Percentiles rank a stretch among this genome's conserved stretches.
Conservation (phyloP, 345 rosid species). For the thale cress (Arabidopsis thaliana) region TAIR10.1 NC_003070.9:9228001-9228500, state of each 20-base stretch:
- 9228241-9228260: conserved; percentile 13
- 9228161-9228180: not conserved
- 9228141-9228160: not conserved
- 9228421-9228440: conserved; percentile 66
- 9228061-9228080: not conserved
- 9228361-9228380: conserved; percentile 81
- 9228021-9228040: too few species aligned
- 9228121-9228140: not conserved
- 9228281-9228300: not conserved
- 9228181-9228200: not conserved
- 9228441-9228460: too few species aligned
- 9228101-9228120: not conserved
- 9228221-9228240: not conserved
- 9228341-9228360: conserved; percentile 96
- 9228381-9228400: conserved; percentile 79
- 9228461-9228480: not conserved
- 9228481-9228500: conserved; percentile 52
- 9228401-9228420: conserved; percentile 78
- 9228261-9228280: not conserved
- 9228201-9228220: not conserved
- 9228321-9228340: conserved; percentile 69
- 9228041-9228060: too few species aligned
- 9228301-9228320: conserved; percentile 35
- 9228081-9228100: not conserved
- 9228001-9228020: too few species aligned